phyloP scores from a whole-genome alignment of 495 filamentous ascomycete genomes.

The Eremomyces bilateralis region DNA sequence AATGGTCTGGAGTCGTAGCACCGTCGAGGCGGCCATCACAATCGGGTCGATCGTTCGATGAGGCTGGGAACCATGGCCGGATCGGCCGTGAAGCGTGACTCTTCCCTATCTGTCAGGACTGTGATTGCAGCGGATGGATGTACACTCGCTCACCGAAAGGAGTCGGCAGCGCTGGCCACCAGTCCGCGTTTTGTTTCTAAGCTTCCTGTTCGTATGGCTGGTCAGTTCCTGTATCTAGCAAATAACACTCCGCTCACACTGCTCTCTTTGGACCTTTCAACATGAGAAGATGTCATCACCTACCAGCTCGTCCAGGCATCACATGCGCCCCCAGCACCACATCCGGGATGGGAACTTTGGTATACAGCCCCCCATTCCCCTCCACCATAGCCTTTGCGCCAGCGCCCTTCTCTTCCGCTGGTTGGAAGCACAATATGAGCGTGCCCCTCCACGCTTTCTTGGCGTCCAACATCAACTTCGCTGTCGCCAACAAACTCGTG shows the following conservation, averaged over 20 bases:
- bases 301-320: constrained; percentile 25
- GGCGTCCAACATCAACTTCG: constrained; percentile 19
- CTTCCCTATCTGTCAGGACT: no score
- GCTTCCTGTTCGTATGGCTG: no score
- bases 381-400: constrained; percentile 34
- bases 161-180: constrained; percentile 15
- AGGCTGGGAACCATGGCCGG: constrained; percentile 29
- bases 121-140: no score
- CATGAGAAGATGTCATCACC: no score
- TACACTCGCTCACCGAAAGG: no score
- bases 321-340: constrained; percentile 31
- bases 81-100: constrained; percentile 28
- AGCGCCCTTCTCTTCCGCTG: constrained; percentile 28
- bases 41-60: constrained; percentile 30
- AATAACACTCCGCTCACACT: no score
- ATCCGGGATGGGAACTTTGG: constrained; percentile 27
- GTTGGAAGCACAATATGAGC: constrained; percentile 32
- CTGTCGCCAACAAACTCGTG: constrained; percentile 28
- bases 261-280: no score
- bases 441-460: constrained; percentile 26
- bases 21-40: constrained; percentile 26
- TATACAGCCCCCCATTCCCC: constrained; percentile 29
- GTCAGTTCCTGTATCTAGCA: no score
- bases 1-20: constrained; percentile 28
- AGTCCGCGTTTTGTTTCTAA: no score